Evolutionary conservation across 2,329 filamentous ascomycete genomes (phyloP), one percentile per base, ranked within the genome.

Genomic region (Sphaerulina vaccinii): DNA sequence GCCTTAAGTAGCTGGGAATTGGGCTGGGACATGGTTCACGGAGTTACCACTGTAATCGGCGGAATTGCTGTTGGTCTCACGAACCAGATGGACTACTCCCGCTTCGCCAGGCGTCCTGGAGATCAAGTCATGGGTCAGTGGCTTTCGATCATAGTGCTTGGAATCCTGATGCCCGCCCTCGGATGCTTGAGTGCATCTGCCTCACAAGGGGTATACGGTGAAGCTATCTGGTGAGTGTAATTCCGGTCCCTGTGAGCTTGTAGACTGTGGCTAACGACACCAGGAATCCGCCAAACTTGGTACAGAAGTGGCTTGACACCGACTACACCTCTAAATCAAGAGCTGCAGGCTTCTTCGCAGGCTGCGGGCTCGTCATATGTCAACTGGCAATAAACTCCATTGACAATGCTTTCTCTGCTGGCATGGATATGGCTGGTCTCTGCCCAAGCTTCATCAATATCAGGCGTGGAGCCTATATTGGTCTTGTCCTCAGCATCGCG

Each of bases 101-200:
- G 73, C 4, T 70, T 72, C 37, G 59, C 69, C 2, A 56, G 64
- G 29, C 50, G 66, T 8, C 71, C 63, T 13, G 63, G 72, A 37
- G 70, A 73, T 5, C 76, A 75, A 68, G 68, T 78, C 8, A 68
- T 71, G 10, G 74, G 76, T 13, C 75, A 75, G 16, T 70, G 70
- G 50, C 65, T 69, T 3, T 67, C 74, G 40, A 71, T 79, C 56
- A 76, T 77, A 22, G 62, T 75, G 15, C 70, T 79, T 22, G 76
- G 77, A 52, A 77, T 73, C 2, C 66, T 75, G 54, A 78, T 72
- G 64, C 78, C 73, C 36, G 59, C 77, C 2, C 69, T 80, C 54
- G 82, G 82, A 24, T 83, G 84, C 59, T 72, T 82, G 21, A 78
- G 79, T 15, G 79, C 81, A 0, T 80, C 79, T 0, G 80, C 81